These are phyloP conservation scores for Parafenestella ontariensis DNA, from an alignment of 2,329 filamentous ascomycete species.

Conservation along the genomic window DNA sequence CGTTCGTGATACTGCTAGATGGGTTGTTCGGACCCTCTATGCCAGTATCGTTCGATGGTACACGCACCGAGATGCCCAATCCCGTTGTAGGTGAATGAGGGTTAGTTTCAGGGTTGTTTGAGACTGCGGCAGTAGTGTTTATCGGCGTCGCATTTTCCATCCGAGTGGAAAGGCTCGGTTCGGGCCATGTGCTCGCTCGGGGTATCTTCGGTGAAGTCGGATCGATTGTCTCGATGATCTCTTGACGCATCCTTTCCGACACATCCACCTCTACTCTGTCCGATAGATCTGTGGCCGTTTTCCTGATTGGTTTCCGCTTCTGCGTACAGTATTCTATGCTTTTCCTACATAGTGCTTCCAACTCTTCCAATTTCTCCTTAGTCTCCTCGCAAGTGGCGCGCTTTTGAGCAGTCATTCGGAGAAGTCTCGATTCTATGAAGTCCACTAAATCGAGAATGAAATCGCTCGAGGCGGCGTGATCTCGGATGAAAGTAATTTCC, in stretches of 20 bases:
- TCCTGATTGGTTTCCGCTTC: background rate
- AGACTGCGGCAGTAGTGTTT: background rate
- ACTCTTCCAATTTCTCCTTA: background rate
- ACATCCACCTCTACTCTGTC: background rate
- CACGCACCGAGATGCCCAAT: background rate
- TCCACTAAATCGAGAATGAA: background rate
- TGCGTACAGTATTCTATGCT: background rate
- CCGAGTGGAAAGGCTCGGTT: background rate
- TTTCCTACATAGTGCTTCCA: background rate
- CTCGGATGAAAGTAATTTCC: background rate
- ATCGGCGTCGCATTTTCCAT: background rate
- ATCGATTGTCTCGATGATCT: background rate
- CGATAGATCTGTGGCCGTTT: background rate
- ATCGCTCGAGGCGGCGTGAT: background rate
- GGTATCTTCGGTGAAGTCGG: background rate
- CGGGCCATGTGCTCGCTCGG: background rate
- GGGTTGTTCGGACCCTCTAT: background rate
- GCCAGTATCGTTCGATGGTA: background rate
- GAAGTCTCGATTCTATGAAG: background rate
- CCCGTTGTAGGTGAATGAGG: background rate
- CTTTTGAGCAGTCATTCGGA: background rate
- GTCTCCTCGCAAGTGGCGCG: background rate
- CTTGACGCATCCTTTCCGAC: background rate
- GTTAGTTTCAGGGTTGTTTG: background rate
- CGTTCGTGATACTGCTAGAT: background rate